phyloP scores from a whole-genome alignment of 176 grass and related monocot species.

The Cymbopogon citratus region DNA sequence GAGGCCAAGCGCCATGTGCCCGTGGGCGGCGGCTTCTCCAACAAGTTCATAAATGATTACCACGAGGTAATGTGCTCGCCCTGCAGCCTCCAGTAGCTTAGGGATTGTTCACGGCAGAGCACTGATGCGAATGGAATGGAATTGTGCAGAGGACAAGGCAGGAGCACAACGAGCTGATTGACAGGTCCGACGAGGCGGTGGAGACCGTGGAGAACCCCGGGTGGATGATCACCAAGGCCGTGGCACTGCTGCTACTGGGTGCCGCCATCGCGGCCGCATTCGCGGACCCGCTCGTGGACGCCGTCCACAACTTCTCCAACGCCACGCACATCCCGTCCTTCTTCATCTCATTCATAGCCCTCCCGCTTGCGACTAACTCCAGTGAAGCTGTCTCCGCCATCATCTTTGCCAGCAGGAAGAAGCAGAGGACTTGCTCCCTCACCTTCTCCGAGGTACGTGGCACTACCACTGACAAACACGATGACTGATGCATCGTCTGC shows the following conservation, averaged over 20 bases:
- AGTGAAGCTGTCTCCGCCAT: slow-evolving; percentile 95
- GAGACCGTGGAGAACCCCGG: slow-evolving; percentile 60
- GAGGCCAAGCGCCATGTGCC: slow-evolving; percentile 39
- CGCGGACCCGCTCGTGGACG: slow-evolving; percentile 89
- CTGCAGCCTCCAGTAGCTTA: background rate
- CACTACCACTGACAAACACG: background rate
- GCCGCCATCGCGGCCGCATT: slow-evolving; percentile 64
- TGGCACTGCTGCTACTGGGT: slow-evolving; percentile 60
- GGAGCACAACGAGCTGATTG: slow-evolving; percentile 51
- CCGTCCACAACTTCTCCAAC: slow-evolving; percentile 86
- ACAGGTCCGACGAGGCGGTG: slow-evolving; percentile 57
- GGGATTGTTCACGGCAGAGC: background rate
- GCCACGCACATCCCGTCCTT: slow-evolving; percentile 83
- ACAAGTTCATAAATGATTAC: slow-evolving; percentile 63
- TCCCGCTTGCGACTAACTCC: slow-evolving; percentile 93
- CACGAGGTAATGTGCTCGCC: slow-evolving; percentile 38
- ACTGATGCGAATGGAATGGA: background rate
- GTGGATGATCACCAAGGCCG: slow-evolving; percentile 57
- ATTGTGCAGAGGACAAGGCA: slow-evolving; percentile 57
- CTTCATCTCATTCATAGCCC: slow-evolving; percentile 91
- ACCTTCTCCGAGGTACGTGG: slow-evolving; percentile 82
- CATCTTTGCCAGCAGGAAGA: slow-evolving; percentile 88
- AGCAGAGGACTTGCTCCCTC: slow-evolving; percentile 68
- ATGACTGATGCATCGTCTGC: background rate
- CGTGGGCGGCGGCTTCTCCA: slow-evolving; percentile 30